Base-by-base conservation (phyloP, 352 stramenopile species). In the Phytophthora kernoviae region DNA sequence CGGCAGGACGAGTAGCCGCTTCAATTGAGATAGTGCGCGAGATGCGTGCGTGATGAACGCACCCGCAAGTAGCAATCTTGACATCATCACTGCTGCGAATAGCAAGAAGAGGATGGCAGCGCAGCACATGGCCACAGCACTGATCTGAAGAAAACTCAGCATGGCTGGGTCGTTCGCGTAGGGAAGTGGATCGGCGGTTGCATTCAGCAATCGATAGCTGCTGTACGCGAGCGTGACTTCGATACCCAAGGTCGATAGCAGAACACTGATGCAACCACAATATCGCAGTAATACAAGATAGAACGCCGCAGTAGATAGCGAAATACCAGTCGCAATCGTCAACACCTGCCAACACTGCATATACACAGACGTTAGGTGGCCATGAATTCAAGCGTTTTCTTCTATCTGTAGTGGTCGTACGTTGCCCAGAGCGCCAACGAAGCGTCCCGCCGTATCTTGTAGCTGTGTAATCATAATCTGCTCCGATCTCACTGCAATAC, bases 31-130 rank as follows among this genome's bases (percentile, higher is more conserved):
- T 12, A 93, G 54, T 11, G 84, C 78, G n/a, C 72, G 70, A 12
- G 82, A 89, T 12, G 81, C 83, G 54, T 91, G 84, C 1, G 79
- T 88, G 59, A 94, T 91, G 63, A 93, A 94, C 15, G 76, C 81
- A 0, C 80, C 85, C 5, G 82, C 85, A 2, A 94, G 65, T 32
- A 94, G 47, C 14, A 93, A 42, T 5, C 83, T 66, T 1, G 78
- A 81, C 47, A 94, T 68, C 61, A 89, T 84, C 44, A 86, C 63
- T 39, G 88, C 58, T 4, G 65, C 79, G 26, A 90, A 74, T 33
- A 92, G 63, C 22, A 86, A 69, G 44, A 91, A 93, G 5, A 90
- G 63, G 33, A 93, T 77, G 1, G 83, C 77, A 7, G 65, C 68
- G 43, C 81, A 90, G 44, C 70, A 79, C 54, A 90, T 75, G 41